Evolutionary conservation across 306 rosid species (phyloP).

Genomic region (Rubus idaeus): DNA sequence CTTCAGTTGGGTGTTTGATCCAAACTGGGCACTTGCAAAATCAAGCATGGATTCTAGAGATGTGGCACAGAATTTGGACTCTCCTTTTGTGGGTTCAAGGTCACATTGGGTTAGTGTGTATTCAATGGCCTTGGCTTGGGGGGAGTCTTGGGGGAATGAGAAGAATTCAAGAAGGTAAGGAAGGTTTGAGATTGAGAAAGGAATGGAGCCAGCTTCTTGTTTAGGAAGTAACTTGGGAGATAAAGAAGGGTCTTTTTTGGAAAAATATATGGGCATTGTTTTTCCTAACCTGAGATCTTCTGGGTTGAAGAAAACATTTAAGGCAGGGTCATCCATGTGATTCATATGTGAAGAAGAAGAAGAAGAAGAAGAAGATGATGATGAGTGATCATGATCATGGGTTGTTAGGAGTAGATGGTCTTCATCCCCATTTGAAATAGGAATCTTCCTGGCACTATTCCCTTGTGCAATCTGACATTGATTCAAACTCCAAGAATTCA

Average conservation of each 20-base stretch:
- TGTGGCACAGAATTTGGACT: constrained; percentile 65
- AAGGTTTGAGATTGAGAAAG: constrained; percentile 52
- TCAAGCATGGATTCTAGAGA: constrained; percentile 65
- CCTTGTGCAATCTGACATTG: constrained; percentile 32
- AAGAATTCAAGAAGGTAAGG: constrained; percentile 50
- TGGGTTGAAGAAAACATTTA: constrained; percentile 59
- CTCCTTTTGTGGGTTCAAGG: constrained; percentile 50
- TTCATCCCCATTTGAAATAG: constrained; percentile 18
- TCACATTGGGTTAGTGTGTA: constrained; percentile 58
- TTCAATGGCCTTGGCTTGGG: constrained; percentile 63
- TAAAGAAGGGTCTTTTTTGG: constrained; percentile 37
- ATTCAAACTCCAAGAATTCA: not conserved
- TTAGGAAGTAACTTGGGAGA: constrained; percentile 54
- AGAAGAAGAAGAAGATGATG: constrained; percentile 27
- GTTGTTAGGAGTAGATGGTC: not conserved
- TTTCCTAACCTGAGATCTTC: constrained; percentile 52
- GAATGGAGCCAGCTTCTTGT: constrained; percentile 63
- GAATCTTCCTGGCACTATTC: constrained; percentile 39
- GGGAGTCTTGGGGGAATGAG: constrained; percentile 48
- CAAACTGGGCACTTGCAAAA: constrained; percentile 37
- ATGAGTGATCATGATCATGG: constrained; percentile 19
- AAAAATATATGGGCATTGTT: constrained; percentile 54
- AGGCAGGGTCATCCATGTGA: constrained; percentile 45
- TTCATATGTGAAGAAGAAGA: constrained; percentile 3
- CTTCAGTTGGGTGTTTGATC: constrained; percentile 36